A percentile compares a stretch with the other conserved stretches of the same genome.
Conservation (phyloP, 352 stramenopile genomes). For the Thalassiosira gravida region DNA sequence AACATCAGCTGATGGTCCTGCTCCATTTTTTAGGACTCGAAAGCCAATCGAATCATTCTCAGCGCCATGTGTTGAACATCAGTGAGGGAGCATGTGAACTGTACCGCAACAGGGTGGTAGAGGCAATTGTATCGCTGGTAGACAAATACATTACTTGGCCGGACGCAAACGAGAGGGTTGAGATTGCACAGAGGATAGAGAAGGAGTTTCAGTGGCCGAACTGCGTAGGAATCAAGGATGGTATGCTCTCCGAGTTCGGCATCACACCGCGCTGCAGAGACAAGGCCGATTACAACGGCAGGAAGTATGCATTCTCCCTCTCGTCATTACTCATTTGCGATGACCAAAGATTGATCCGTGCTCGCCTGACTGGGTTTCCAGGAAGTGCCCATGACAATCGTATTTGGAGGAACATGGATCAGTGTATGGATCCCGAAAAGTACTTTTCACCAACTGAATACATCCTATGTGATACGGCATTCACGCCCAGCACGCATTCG, state of each 20-base stretch:
- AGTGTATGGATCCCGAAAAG: background rate
- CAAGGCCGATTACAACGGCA: constrained; percentile 19
- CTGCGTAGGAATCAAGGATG: constrained; percentile 36
- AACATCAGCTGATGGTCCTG: constrained; percentile 36
- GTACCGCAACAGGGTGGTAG: background rate
- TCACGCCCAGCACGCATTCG: background rate
- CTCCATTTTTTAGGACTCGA: constrained; percentile 28
- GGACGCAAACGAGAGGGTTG: constrained; percentile 22
- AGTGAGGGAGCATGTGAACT: background rate
- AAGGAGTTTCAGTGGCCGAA: constrained; percentile 23
- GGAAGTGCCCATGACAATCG: constrained; percentile 40
- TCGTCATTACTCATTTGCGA: constrained; percentile 33
- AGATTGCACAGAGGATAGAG: constrained; percentile 16
- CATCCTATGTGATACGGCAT: constrained; percentile 30
- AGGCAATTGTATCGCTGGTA: constrained; percentile 10
- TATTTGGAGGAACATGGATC: constrained; percentile 17
- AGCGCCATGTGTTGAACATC: background rate
- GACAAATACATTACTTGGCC: constrained; percentile 30
- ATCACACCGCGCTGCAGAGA: constrained; percentile 14
- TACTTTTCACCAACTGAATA: constrained; percentile 8
- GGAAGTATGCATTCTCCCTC: constrained; percentile 32
- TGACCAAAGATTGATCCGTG: constrained; percentile 23
- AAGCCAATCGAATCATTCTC: background rate
- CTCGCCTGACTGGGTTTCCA: constrained; percentile 33
- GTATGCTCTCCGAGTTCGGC: constrained; percentile 25